Base-by-base conservation (phyloP, 2,329 filamentous ascomycete genomes). In the Xylaria polymorpha region DNA sequence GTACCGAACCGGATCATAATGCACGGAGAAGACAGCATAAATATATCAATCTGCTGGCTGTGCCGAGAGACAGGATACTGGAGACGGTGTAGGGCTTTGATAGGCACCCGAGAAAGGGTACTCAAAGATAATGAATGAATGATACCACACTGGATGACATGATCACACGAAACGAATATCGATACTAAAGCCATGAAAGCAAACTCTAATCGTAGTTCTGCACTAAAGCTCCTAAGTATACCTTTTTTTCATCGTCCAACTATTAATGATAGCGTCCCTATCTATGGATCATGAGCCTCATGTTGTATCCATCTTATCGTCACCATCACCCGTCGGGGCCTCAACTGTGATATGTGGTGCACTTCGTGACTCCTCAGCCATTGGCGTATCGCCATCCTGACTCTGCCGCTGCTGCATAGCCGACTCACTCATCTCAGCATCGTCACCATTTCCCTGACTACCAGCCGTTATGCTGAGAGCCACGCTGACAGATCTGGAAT, bases 241-340 rank as follows among this genome's bases (percentile, higher is more conserved):
- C 74, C 35, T 32, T 55, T 61, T 72, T 57, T 61, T 72, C 67
- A 66, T 74, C 44, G 56, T 71, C 64, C 68, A 71, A n/a, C 32
- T 15, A 58, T 37, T 6, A 56, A 20, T 20, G 35, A 50, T n/a
- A 32, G 14, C 25, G 9, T 18, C 51, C n/a, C 41, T 25, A 15
- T 46, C 44, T 48, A 14, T 51, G 14, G 4, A 32, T 53, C 22
- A 35, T 22, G 22, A 41, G 15, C 57, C 32, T 62, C 69, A 73
- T 29, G 81, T 85, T 74, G 82, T 92, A 82, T 93, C 91, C 91
- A 93, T 94, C 75, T 83, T 72, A 63, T 73, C 87, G 72, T 91
- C 89, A 8, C 81, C 89, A 14, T 80, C 78, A 44, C 78, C 81
- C 50, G 83, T 81, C 32, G 85, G 82, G 25, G 83, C 81, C 67